Evolutionary conservation across 305 asterid genomes (phyloP).

Genomic region (Galium porrigens): DNA sequence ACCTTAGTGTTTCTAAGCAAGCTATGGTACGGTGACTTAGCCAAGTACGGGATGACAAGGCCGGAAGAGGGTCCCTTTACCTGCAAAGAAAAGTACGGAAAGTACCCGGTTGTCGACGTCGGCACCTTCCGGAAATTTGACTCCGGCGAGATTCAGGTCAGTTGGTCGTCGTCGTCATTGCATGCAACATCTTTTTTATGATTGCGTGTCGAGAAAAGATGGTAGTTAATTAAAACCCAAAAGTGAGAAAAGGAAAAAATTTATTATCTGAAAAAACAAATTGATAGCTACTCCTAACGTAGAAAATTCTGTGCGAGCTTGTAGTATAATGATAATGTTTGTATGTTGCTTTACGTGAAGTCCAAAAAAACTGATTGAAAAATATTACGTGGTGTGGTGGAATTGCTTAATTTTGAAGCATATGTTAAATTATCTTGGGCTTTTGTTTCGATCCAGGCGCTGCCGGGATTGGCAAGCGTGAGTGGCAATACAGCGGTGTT

Average conservation of each 20-base stretch:
- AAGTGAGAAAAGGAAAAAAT: no score
- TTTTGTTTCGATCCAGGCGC: slow-evolving; percentile 25
- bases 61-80: slow-evolving; percentile 49
- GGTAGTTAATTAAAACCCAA: neutral
- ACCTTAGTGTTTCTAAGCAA: slow-evolving; percentile 26
- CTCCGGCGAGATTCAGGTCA: slow-evolving; percentile 49
- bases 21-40: slow-evolving; percentile 36
- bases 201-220: slow-evolving; percentile 3
- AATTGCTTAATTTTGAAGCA: slow-evolving; percentile 12
- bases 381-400: neutral
- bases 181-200: neutral
- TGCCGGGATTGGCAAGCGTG: slow-evolving; percentile 34
- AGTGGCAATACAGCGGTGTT: slow-evolving; percentile 29
- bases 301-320: neutral
- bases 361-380: neutral
- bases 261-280: neutral
- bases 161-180: neutral
- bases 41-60: slow-evolving; percentile 35
- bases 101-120: slow-evolving; percentile 49
- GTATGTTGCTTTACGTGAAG: slow-evolving; percentile 11
- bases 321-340: neutral
- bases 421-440: neutral
- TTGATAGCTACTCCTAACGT: neutral
- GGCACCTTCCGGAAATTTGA: slow-evolving; percentile 42
- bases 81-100: slow-evolving; percentile 37